Base-by-base conservation (phyloP, 192 early-diverging fungal genomes). In the Coemansia sp. region DNA sequence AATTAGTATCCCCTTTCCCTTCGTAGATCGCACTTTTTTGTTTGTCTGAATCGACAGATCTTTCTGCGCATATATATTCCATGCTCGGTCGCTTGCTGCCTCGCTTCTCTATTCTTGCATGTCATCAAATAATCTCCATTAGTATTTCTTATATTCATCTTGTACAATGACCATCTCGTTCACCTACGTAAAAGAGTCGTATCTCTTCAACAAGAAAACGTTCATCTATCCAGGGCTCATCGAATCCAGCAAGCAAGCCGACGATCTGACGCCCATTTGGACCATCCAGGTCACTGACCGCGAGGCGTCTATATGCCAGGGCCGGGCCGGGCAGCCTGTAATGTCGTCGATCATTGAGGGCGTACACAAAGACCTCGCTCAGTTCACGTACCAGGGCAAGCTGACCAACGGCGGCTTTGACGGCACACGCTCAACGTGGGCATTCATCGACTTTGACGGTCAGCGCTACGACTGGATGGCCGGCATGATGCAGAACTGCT, bases 401-500 rank as follows among this genome's bases (percentile, higher is more conserved):
- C 43, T 65, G 24, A 71, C 69, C 13, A 72, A 45, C 50, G 75
- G 69, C 48, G 69, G 75, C 12, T 65, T 72, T 27, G 75, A 78
- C 18, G 38, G 22, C 24, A 51, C 53, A 18, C 63, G 41, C 20
- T 55, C 57, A 4, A 78, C 75, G 16, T 78, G 75, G 75, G 65
- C 69, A 0, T 71, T 78, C 32, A 52, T 68, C 35, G 69, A 72
- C 56, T 78, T 71, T 62, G 75, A 78, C 13, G 75, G 75, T 27
- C 37, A 57, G 47, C 41, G 75, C 11, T 78, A 71, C 35, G 69
- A 71, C 55, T 78, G 75, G 75, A 26, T 78, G 22, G 75, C 69
- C 14, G 69, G 75, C 41, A 78, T 78, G 39, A 71, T 78, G 69
- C 69, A 78, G 35, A 58, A 71, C 59, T 71, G 75, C 61, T 78